Evolutionary conservation across 495 filamentous ascomycete genomes (phyloP).

Genomic region (Polyplosphaeria fusca): DNA sequence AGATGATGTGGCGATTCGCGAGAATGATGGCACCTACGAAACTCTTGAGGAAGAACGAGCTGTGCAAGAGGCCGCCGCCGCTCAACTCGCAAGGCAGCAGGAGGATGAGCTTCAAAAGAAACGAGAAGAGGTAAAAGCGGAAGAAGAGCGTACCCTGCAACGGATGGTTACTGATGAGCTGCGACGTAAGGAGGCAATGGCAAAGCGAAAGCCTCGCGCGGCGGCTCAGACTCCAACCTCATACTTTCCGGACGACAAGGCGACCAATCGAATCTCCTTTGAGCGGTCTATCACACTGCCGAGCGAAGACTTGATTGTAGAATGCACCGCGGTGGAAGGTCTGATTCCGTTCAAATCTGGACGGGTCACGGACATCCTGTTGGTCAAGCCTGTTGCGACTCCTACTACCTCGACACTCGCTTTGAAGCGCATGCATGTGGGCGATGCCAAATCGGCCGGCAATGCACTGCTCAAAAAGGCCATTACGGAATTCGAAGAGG

Average conservation of each 20-base stretch:
- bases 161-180: constrained; percentile 76
- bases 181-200: constrained; percentile 50
- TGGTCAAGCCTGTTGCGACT: constrained; percentile 32
- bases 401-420: constrained; percentile 54
- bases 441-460: constrained; percentile 52
- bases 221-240: constrained; percentile 38
- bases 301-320: constrained; percentile 12
- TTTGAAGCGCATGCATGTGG: constrained; percentile 65
- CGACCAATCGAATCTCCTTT: constrained; percentile 57
- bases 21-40: constrained; percentile 68
- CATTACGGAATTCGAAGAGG: constrained; percentile 61
- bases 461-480: constrained; percentile 55
- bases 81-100: constrained; percentile 47
- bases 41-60: constrained; percentile 89
- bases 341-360: constrained; percentile 20
- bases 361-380: constrained; percentile 35
- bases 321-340: constrained; percentile 27
- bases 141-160: constrained; percentile 72
- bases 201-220: constrained; percentile 34
- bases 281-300: constrained; percentile 59
- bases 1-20: constrained; percentile 72
- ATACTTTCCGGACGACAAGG: constrained; percentile 37
- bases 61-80: constrained; percentile 58
- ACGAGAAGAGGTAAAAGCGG: constrained; percentile 53
- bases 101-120: constrained; percentile 48